Evolutionary conservation across 1,284 basidiomycete genomes (phyloP), one percentile per base, ranked within the genome.

Genomic region (Leccinum subrobustum): DNA sequence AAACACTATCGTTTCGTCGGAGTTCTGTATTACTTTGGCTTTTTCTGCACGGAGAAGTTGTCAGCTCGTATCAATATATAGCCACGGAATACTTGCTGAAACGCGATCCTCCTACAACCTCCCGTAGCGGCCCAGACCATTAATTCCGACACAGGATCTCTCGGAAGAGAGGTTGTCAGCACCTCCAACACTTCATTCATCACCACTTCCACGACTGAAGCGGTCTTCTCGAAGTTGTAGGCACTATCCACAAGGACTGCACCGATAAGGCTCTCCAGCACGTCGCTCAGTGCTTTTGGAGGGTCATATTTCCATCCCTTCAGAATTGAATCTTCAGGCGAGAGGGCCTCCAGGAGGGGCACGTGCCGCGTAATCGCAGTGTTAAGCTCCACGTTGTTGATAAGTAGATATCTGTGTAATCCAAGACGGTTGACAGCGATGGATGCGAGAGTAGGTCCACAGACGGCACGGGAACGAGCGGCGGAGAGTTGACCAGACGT

Each of bases 201-300:
- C 23, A 85, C 75, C 52, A 76, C 66, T 68, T 86, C 81, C 37
- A 87, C 81, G 9, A 93, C 78, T 3, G 77, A 77, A 16, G 81
- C 81, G 1, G 85, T 83, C 57, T 78, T 82, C 52, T 88, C 85
- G 60, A 91, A 86, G 66, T 92, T 76, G 67, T 88, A 93, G 12
- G 81, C 83, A 8, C 84, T 84, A 75, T 97, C 95, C 53, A 95
- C 82, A 29, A 95, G 81, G 23, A 96, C 80, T 0, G 92, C 93
- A 1, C 92, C 95, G 18, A 96, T 77, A 3, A 96, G 75, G 56
- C 91, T 89, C 76, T 97, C 95, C 58, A 95, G 80, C 4, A 88
- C 81, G 68, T 92, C 90, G 60, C 85, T 87, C 48, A 92, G 74
- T 16, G 83, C 88, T 72, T 94, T 95, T 0, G 93, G 92, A 12